Base-by-base conservation (phyloP, 495 filamentous ascomycete genomes). In the Annulohypoxylon stygium region DNA sequence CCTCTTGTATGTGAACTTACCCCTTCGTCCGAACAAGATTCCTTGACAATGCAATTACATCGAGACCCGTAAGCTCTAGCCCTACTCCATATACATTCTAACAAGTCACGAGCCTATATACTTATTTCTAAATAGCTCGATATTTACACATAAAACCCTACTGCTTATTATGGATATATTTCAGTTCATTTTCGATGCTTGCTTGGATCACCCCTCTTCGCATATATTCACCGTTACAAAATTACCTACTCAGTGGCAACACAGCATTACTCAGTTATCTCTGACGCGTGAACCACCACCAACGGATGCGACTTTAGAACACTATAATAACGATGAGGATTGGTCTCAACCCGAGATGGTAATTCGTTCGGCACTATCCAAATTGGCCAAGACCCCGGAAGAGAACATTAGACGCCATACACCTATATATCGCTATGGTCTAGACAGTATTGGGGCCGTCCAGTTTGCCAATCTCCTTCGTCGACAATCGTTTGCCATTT, bases 401-500 rank as follows among this genome's bases (percentile, higher is more conserved):
- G 78, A 86, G 3, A 82, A 85, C 18, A 92, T 98, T 26, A 76
- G 78, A 2, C 85, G 86, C 12, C 73, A 81, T 6, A 87, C 88
- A 1, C 92, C 89, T 26, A 93, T 97, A 25, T 97, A 95, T 75
- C 88, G 90, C 69, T 87, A 97, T 26, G 95, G 95, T 2, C 83
- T 97, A 48, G 95, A 98, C 79, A 97, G 93, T 63, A 93, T 98
- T 70, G 92, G 88, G 41, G 92, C 93, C 0, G 93, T 97, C 64
- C 91, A 93, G 65, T 84, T 95, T 37, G 91, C 92, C 2, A 83
- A 87, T 16, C 76, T 86, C 51, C 86, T 94, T 18, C 88, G 90
- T 30, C 85, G 87, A 51, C 75, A 86, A 64, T 86, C 86, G 0
- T 74, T 89, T n/a, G 75, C 80, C 14, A 79, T 93, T 10, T 81